These are phyloP conservation scores for Eustoma russellianum DNA, from an alignment of 257 asterid genomes.

Conservation along the genomic window DNA sequence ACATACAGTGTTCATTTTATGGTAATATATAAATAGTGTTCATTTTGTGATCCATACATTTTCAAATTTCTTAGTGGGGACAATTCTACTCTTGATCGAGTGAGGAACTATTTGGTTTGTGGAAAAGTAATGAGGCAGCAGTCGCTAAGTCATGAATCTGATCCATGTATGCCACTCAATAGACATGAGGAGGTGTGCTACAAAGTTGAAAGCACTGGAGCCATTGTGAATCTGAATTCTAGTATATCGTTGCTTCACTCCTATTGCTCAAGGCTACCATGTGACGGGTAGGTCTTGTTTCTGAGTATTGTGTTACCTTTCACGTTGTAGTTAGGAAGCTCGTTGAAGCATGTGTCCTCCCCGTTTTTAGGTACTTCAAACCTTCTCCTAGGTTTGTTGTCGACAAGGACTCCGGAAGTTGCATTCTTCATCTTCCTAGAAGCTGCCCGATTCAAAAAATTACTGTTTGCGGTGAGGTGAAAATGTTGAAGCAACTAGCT, in stretches of 20 bases:
- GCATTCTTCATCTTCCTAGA: conserved; percentile 56
- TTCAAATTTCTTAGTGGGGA: conserved; percentile 38
- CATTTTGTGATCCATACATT: not conserved
- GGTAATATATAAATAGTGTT: no score
- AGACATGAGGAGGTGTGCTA: conserved; percentile 39
- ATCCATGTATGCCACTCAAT: conserved; percentile 55
- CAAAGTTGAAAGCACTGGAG: conserved; percentile 53
- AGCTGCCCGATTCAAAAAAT: conserved; percentile 50
- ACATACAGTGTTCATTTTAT: no score
- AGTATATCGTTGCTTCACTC: conserved; percentile 50
- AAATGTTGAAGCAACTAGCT: conserved; percentile 54
- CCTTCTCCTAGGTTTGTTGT: conserved; percentile 56
- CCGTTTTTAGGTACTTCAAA: conserved; percentile 51
- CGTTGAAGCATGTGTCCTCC: no score
- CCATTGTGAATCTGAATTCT: conserved; percentile 55
- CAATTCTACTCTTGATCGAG: conserved; percentile 26
- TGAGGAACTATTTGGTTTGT: conserved; percentile 42
- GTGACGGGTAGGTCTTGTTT: conserved; percentile 47
- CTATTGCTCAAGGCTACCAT: conserved; percentile 79
- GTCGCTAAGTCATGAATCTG: conserved; percentile 43
- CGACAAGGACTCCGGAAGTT: conserved; percentile 29
- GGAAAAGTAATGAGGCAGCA: conserved; percentile 65
- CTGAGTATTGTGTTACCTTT: not conserved
- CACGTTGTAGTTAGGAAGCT: not conserved
- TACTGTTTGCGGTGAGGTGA: conserved; percentile 28